Conservation (phyloP, 2,329 filamentous ascomycete species). For the Lomentospora prolificans region DNA sequence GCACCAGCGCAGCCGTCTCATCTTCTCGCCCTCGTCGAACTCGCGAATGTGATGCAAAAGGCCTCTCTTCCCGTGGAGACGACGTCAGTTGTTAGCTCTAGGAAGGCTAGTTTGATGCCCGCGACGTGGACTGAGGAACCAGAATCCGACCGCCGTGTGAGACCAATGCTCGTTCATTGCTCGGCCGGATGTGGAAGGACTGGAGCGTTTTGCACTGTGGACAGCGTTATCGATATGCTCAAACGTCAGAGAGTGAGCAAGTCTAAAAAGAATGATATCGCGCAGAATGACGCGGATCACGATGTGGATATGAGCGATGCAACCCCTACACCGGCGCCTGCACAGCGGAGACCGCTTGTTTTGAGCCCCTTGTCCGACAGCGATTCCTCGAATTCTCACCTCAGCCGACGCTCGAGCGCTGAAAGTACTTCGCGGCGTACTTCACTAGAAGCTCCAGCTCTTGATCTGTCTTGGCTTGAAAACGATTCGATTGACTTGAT, state of each 20-base stretch:
- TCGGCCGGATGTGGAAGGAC: slow-evolving; percentile 93
- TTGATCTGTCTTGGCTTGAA: slow-evolving; percentile 55
- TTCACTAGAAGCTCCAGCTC: slow-evolving; percentile 6
- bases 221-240: slow-evolving; percentile 91
- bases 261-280: slow-evolving; percentile 11
- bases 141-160: slow-evolving; percentile 37
- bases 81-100: slow-evolving; percentile 23
- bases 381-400: not conserved
- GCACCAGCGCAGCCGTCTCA: slow-evolving; percentile 82
- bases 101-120: slow-evolving; percentile 18
- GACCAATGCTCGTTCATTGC: slow-evolving; percentile 87
- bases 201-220: slow-evolving; percentile 92
- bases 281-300: slow-evolving; percentile 24
- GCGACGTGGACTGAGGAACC: slow-evolving; percentile 48
- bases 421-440: not conserved
- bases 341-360: not conserved
- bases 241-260: slow-evolving; percentile 61
- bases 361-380: not conserved
- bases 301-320: slow-evolving; percentile 35
- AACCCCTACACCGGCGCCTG: slow-evolving; percentile 2
- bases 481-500: slow-evolving; percentile 69
- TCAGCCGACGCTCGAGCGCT: slow-evolving; percentile 2
- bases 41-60: slow-evolving; percentile 66
- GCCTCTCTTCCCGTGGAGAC: slow-evolving; percentile 40
- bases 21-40: slow-evolving; percentile 78